Percentiles rank a stretch among this genome's conserved stretches.
Conservation (phyloP, 1,284 basidiomycete genomes). For the Puccinia horiana region DNA sequence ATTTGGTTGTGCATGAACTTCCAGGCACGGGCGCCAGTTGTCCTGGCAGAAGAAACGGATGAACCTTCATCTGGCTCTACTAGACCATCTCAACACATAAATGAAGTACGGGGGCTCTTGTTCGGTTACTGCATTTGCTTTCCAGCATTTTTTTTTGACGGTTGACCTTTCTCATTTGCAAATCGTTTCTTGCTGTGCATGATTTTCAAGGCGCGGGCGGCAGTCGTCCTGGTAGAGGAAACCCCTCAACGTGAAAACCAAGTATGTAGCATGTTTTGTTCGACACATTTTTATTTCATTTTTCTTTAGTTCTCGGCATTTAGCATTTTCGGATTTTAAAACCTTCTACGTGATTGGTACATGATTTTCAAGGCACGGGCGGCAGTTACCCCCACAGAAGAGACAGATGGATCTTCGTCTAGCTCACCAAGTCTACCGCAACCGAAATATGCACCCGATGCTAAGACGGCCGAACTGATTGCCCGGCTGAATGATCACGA, state of each 20-base stretch:
- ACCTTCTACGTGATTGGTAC: too few species aligned
- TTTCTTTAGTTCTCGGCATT: too few species aligned
- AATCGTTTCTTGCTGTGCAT: background rate
- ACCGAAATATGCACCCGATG: constrained; percentile 8
- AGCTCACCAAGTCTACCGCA: background rate
- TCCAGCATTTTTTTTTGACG: background rate
- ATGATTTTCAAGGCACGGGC: background rate
- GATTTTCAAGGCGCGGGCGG: background rate
- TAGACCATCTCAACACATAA: background rate
- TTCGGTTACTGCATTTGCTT: background rate
- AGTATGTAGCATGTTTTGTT: too few species aligned
- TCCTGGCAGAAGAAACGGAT: background rate
- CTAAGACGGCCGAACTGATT: background rate
- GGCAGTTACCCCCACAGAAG: background rate
- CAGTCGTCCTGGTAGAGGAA: background rate
- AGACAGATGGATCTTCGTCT: background rate
- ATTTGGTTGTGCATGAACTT: background rate
- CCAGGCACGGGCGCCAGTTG: background rate
- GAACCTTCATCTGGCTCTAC: background rate
- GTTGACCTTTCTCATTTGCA: too few species aligned
- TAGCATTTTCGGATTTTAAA: too few species aligned
- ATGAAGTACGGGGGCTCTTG: background rate
- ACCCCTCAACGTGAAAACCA: too few species aligned
- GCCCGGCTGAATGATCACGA: constrained; percentile 20
- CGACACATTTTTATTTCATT: too few species aligned